Percentiles rank a stretch among this genome's conserved stretches.
phyloP scores from a whole-genome alignment of 2,329 filamentous ascomycete genomes.

The Botrytis squamosa region DNA sequence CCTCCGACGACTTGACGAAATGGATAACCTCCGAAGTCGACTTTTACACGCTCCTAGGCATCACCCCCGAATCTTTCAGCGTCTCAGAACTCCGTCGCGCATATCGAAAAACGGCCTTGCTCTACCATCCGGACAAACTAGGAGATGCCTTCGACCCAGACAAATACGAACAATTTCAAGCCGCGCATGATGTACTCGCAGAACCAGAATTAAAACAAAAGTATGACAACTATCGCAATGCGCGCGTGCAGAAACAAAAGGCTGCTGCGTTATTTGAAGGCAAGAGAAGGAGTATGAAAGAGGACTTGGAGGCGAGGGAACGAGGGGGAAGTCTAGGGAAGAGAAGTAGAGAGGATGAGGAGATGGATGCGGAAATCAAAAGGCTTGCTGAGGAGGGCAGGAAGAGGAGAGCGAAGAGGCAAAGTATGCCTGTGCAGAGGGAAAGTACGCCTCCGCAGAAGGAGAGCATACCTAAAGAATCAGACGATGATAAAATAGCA shows the following conservation, averaged over 20 bases:
- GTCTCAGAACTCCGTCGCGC: conserved; percentile 47
- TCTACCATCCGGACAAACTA: conserved; percentile 92
- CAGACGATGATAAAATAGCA: conserved; percentile 45
- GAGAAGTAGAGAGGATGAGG: conserved; percentile 52
- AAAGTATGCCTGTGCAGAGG: conserved; percentile 37
- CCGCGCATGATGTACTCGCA: conserved; percentile 80
- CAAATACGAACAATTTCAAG: conserved; percentile 82
- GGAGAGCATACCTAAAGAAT: conserved; percentile 40
- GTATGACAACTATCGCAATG: conserved; percentile 76
- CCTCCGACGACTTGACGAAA: conserved; percentile 38
- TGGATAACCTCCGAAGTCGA: conserved; percentile 39
- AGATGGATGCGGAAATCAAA: conserved; percentile 52
- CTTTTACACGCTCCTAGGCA: conserved; percentile 39
- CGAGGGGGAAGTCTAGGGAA: conserved; percentile 54
- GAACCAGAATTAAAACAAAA: conserved; percentile 67
- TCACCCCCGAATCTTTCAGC: conserved; percentile 32
- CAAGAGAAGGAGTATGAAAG: conserved; percentile 72
- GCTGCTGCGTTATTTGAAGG: conserved; percentile 73
- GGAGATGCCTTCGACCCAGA: conserved; percentile 70
- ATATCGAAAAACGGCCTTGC: conserved; percentile 82
- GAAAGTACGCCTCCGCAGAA: conserved; percentile 41
- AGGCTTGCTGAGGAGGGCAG: conserved; percentile 53
- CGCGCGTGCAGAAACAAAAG: conserved; percentile 65
- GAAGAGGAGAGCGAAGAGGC: conserved; percentile 50
- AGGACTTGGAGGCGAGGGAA: conserved; percentile 81